Evolutionary conservation across 192 early-diverging fungal genomes (phyloP).

Genomic region (Gryganskiella cystojenkinii): DNA sequence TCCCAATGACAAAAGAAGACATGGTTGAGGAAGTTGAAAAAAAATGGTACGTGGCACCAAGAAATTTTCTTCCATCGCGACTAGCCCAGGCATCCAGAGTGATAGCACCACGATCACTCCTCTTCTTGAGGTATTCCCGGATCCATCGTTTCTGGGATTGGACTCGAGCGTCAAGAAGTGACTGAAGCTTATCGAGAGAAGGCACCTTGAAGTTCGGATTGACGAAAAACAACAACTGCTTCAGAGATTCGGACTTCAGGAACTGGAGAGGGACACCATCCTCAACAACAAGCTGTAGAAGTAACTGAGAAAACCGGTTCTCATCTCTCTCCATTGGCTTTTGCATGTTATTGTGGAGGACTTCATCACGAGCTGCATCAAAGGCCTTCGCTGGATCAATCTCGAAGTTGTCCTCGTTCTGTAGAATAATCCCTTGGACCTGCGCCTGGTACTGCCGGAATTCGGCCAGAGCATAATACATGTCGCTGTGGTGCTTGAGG

Average conservation of each 20-base stretch:
- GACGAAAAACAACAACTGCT: too few species aligned
- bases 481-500: not conserved
- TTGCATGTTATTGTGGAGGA: not conserved
- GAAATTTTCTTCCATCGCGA: not conserved
- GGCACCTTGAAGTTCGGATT: too few species aligned
- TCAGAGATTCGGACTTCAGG: too few species aligned
- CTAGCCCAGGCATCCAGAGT: conserved; percentile 1
- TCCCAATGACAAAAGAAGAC: conserved; percentile 1
- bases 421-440: conserved; percentile 4
- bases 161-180: too few species aligned
- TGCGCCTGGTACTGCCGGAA: not conserved
- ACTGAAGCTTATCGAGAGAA: too few species aligned
- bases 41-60: conserved; percentile 3
- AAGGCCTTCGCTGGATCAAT: too few species aligned
- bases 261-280: not conserved
- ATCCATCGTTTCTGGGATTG: too few species aligned
- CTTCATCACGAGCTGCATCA: not conserved
- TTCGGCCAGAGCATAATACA: not conserved
- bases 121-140: too few species aligned
- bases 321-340: not conserved
- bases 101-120: too few species aligned
- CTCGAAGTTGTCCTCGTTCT: too few species aligned
- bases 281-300: not conserved
- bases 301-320: not conserved
- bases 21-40: not conserved